Evolutionary conservation across 2,329 filamentous ascomycete genomes (phyloP).

Genomic region (Colletotrichum neosansevieriae): DNA sequence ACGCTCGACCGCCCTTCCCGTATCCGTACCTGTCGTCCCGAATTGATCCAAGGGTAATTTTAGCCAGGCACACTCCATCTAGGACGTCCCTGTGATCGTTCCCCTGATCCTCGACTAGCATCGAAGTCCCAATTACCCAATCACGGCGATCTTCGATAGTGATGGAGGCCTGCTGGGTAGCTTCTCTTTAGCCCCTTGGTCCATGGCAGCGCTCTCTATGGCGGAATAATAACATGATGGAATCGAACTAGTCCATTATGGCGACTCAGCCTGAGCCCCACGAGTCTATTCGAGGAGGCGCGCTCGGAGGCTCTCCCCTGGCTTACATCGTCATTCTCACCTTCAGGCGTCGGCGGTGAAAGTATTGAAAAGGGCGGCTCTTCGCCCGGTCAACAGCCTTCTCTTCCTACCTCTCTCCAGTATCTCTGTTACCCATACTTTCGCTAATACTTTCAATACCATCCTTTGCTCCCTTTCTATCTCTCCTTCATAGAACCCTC

Average conservation of each 20-base stretch:
- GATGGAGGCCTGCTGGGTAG: constrained; percentile 14
- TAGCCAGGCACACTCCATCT: constrained; percentile 12
- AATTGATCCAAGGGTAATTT: constrained; percentile 18
- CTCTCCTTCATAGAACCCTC: constrained; percentile 24
- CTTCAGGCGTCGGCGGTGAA: constrained; percentile 3
- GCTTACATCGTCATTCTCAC: constrained; percentile 4
- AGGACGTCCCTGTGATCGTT: constrained; percentile 35
- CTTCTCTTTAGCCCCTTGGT: not conserved
- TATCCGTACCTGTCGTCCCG: constrained; percentile 34
- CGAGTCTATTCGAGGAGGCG: constrained; percentile 27
- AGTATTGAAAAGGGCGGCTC: constrained; percentile 37
- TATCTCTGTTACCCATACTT: constrained; percentile 44
- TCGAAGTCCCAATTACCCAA: constrained; percentile 2
- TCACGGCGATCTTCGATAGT: constrained; percentile 21
- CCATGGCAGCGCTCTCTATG: constrained; percentile 9
- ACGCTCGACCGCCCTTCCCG: constrained; percentile 10
- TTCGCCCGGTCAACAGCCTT: not conserved
- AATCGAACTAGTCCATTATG: constrained; percentile 5
- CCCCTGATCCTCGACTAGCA: constrained; percentile 36
- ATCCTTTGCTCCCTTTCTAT: constrained; percentile 6
- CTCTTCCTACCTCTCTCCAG: constrained; percentile 33
- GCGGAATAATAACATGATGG: constrained; percentile 20
- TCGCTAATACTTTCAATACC: constrained; percentile 42
- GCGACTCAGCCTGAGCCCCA: constrained; percentile 25
- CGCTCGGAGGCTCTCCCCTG: constrained; percentile 4